These are phyloP conservation scores for Ciborinia camelliae DNA, from an alignment of 2,329 filamentous ascomycete species.

Conservation along the genomic window DNA sequence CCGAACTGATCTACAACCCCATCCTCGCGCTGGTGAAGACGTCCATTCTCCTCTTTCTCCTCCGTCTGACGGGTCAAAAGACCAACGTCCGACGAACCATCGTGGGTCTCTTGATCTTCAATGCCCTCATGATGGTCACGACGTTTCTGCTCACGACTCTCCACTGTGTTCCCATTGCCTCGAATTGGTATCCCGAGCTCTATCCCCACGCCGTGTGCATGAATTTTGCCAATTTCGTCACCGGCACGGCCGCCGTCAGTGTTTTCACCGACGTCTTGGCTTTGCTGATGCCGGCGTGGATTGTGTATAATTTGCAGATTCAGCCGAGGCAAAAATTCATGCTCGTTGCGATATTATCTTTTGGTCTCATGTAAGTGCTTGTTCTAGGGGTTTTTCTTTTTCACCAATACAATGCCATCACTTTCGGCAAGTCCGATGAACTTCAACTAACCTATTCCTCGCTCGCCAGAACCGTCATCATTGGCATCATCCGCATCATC, in stretches of 20 bases:
- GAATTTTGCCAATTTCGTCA: slow-evolving; percentile 19
- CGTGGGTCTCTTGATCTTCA: slow-evolving; percentile 23
- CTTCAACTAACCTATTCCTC: neutral
- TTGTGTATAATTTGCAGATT: slow-evolving; percentile 23
- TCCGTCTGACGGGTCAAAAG: slow-evolving; percentile 43
- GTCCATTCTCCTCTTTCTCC: slow-evolving; percentile 46
- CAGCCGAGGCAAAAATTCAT: slow-evolving; percentile 19
- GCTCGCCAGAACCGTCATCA: neutral
- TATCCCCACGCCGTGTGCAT: slow-evolving; percentile 20
- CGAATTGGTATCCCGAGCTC: slow-evolving; percentile 18
- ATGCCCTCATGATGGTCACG: slow-evolving; percentile 12
- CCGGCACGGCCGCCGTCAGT: neutral
- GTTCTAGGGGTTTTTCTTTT: neutral
- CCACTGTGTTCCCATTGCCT: slow-evolving; percentile 21
- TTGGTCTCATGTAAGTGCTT: slow-evolving; percentile 5
- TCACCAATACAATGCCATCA: neutral
- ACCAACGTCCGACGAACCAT: slow-evolving; percentile 37
- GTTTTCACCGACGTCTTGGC: slow-evolving; percentile 21
- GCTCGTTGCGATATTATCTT: slow-evolving; percentile 10
- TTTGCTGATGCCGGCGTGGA: slow-evolving; percentile 22
- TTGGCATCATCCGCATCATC: neutral
- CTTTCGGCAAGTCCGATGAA: neutral
- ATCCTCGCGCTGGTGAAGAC: slow-evolving; percentile 46
- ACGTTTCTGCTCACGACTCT: slow-evolving; percentile 8
- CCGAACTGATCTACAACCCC: slow-evolving; percentile 41